Conservation (phyloP, 176 grass and related monocot species). For the Tillandsia leiboldiana region DNA sequence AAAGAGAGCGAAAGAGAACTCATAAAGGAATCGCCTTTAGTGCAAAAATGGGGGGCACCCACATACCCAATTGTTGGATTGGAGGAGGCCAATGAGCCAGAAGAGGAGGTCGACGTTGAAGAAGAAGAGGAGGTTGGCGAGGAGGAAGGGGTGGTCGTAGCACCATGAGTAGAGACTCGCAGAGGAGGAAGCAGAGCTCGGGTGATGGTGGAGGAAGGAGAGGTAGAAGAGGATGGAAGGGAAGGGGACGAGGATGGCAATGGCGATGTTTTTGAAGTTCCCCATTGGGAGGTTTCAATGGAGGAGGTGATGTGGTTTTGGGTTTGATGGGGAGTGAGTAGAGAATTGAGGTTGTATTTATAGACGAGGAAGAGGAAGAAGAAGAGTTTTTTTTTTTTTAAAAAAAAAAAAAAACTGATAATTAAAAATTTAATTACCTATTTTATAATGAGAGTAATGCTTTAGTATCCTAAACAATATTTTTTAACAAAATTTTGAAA, state of each 20-base stretch:
- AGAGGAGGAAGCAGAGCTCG: background rate
- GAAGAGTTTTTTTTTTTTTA: background rate
- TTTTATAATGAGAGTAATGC: background rate
- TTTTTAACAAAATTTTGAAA: background rate
- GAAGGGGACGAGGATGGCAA: conserved; percentile 64
- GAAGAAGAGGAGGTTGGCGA: conserved; percentile 84
- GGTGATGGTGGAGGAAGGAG: conserved; percentile 34
- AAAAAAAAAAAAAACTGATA: conserved; percentile 1
- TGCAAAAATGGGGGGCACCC: background rate
- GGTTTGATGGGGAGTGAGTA: background rate
- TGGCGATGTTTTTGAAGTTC: conserved; percentile 48
- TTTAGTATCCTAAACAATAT: background rate
- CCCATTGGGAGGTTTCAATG: background rate
- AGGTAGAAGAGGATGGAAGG: conserved; percentile 82
- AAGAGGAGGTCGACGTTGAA: conserved; percentile 84
- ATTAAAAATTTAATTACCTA: background rate
- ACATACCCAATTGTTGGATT: conserved; percentile 81
- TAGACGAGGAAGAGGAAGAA: background rate
- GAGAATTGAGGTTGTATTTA: conserved; percentile 9
- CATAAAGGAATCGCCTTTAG: background rate
- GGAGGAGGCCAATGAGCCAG: conserved; percentile 79
- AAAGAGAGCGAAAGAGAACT: background rate
- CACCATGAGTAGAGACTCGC: conserved; percentile 45
- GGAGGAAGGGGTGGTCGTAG: conserved; percentile 58
- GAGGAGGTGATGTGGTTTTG: background rate